These are phyloP conservation scores for Boletales sp. DNA, from an alignment of 768 basidiomycete genomes.

Conservation along the genomic window DNA sequence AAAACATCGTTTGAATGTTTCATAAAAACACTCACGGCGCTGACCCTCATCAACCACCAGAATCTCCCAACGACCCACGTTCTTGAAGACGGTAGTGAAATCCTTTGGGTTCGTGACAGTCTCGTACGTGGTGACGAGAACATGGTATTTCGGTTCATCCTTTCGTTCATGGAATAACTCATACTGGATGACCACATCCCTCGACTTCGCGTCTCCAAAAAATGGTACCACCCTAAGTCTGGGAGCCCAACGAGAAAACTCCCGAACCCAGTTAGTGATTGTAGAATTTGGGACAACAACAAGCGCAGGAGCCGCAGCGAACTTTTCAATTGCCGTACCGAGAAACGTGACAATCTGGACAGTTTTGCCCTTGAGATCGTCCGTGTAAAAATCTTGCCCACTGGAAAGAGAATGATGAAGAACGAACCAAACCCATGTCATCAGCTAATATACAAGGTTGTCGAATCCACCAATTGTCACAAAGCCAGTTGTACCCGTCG, in stretches of 20 bases:
- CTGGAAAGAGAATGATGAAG: not conserved
- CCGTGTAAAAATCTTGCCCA: constrained; percentile 1
- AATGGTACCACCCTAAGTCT: constrained; percentile 76
- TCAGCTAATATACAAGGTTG: constrained; percentile 91
- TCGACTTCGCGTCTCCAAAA: constrained; percentile 74
- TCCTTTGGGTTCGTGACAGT: constrained; percentile 68
- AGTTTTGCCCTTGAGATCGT: constrained; percentile 72
- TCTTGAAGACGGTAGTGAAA: constrained; percentile 72
- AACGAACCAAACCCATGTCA: constrained; percentile 88
- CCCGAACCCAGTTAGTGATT: constrained; percentile 92
- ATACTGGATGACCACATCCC: constrained; percentile 76
- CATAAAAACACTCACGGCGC: constrained; percentile 54
- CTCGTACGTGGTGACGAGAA: constrained; percentile 92
- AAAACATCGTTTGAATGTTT: not conserved
- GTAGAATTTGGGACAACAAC: constrained; percentile 97
- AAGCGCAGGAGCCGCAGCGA: constrained; percentile 70
- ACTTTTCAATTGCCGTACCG: constrained; percentile 55
- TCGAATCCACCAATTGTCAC: constrained; percentile 82
- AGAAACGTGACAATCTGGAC: constrained; percentile 88
- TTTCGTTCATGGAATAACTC: constrained; percentile 67
- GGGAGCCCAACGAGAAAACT: constrained; percentile 78
- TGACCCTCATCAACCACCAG: constrained; percentile 93
- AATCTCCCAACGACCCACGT: constrained; percentile 88
- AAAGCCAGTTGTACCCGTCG: constrained; percentile 82
- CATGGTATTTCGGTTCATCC: constrained; percentile 72